These are phyloP conservation scores for Xylariaceae sp. DNA, from an alignment of 2,329 filamentous ascomycete genomes.

Conservation along the genomic window DNA sequence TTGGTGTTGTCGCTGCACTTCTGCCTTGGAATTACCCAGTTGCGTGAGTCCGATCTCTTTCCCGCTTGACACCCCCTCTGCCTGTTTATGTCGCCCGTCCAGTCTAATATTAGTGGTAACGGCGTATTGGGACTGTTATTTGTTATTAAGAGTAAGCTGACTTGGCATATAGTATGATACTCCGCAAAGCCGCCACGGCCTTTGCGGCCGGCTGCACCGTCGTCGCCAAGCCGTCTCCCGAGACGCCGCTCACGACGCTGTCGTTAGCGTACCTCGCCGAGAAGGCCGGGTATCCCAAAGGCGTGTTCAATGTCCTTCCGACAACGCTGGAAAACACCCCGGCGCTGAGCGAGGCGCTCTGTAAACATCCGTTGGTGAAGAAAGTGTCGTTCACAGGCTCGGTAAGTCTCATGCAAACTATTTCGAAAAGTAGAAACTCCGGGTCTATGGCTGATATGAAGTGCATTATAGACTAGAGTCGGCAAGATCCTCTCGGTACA, in stretches of 20 bases:
- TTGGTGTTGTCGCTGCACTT: slow-evolving; percentile 64
- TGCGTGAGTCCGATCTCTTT: slow-evolving; percentile 38
- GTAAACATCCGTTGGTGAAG: slow-evolving; percentile 41
- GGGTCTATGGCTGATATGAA: background rate
- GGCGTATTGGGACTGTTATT: no score
- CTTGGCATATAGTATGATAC: slow-evolving; percentile 44
- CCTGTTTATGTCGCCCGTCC: no score
- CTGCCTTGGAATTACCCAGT: slow-evolving; percentile 71
- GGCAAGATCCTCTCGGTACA: slow-evolving; percentile 63
- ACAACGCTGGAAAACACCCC: slow-evolving; percentile 44
- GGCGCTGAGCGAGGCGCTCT: slow-evolving; percentile 42
- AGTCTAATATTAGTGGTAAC: no score
- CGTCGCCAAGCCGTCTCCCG: slow-evolving; percentile 68
- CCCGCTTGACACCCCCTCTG: slow-evolving; percentile 20
- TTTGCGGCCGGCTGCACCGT: slow-evolving; percentile 71
- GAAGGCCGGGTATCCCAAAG: slow-evolving; percentile 70
- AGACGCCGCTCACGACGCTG: slow-evolving; percentile 57
- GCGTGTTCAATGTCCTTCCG: slow-evolving; percentile 56
- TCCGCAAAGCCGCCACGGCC: slow-evolving; percentile 64
- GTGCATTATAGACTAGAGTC: slow-evolving; percentile 52
- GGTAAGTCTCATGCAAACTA: slow-evolving; percentile 14
- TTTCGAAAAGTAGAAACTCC: background rate
- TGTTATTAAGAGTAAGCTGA: no score
- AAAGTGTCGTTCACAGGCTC: slow-evolving; percentile 75
- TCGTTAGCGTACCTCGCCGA: slow-evolving; percentile 52